Base-by-base conservation (phyloP, 768 basidiomycete genomes). In the Lentinula boryana region DNA sequence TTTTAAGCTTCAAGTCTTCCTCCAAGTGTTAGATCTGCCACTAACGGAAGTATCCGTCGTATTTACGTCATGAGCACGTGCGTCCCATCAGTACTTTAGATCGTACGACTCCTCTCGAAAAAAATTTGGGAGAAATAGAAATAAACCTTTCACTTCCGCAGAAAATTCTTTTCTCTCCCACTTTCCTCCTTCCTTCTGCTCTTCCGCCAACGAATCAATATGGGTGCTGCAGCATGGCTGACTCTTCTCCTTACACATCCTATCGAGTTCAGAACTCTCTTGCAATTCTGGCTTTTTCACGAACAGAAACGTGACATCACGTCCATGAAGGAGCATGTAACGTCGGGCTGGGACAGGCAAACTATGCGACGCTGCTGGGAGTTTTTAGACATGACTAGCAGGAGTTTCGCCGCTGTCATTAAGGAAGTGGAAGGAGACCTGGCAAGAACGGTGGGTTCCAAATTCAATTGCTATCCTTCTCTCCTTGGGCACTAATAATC, bases 391-490 rank as follows among this genome's bases (percentile, higher is more conserved):
- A 60, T 79, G 74, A 95, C 95, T 4, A 93, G 92, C 65, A 76
- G 96, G 66, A 92, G 88, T 74, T 99, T 97, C 66, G 81, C 93
- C 0, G 86, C 89, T 0, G 96, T 99, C 63, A 93, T 98, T 68
- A 98, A 96, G 74, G 92, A 97, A 73, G 77, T 98, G 4, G 95
- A 99, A 33, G 96, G 95, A 0, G 96, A 98, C 70, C 75, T 99
- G 63, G 95, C 95, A 3, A 78, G 96, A 63, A 90, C 88, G 44
- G 95, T 97, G 70, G 32, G 8, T 55, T 60, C 41, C 62, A 58
- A 46, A 46, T 46, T 54, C 58, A 27, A 27, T 27, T 27, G 27
- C 27, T 35, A 35, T 48, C 23, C 9, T 23, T 61, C 38, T 6
- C 8, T 32, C 2, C 32, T 4, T 38, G n/a, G 18, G 23, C 38